Evolutionary conservation across 306 rosid species (phyloP), one percentile per base, ranked within the genome.

Genomic region (Purshia tridentata): DNA sequence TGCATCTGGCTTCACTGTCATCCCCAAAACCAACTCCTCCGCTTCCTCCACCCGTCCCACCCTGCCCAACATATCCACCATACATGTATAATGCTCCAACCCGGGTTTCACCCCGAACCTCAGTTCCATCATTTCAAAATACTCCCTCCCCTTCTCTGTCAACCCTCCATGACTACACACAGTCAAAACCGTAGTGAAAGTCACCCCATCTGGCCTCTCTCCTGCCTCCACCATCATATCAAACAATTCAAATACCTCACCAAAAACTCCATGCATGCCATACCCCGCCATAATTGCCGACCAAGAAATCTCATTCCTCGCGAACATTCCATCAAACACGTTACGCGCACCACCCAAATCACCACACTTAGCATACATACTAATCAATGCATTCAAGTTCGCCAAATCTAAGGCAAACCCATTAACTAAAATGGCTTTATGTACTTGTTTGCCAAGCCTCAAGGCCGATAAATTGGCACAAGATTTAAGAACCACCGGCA

Each of bases 1-100:
- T 59, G 62, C 85, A 67, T 91, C 97, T 0, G 88, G 89, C 77
- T 77, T 78, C 70, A 81, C 75, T 60, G 83, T 76, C 88, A 88
- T 88, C 74, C 78, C 81, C 82, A 58, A 71, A 69, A 86, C 75
- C 65, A 89, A 76, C 73, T 81, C 75, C 76, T 85, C 87, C 0
- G 90, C 97, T 76, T 91, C 92, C 78, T 91, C 92, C 65, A 91
- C 88, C 49, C 50, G 67, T 0, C 96, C 91, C 39, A 72, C 81
- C 76, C 92, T 85, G 42, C 97, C 97, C 37, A 91, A 78, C 89
- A 91, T 79, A 80, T 91, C 95, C 75, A 91, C 96, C 92, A 91
- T 87, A 64, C 89, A 91, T 0, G 92, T 89, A 78, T 84, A 89
- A 80, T 91, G 92, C 44, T 76, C 79, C 75, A 84, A 9, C 16